Conservation (phyloP, 2,329 filamentous ascomycete genomes). For the Alternaria arbusti region DNA sequence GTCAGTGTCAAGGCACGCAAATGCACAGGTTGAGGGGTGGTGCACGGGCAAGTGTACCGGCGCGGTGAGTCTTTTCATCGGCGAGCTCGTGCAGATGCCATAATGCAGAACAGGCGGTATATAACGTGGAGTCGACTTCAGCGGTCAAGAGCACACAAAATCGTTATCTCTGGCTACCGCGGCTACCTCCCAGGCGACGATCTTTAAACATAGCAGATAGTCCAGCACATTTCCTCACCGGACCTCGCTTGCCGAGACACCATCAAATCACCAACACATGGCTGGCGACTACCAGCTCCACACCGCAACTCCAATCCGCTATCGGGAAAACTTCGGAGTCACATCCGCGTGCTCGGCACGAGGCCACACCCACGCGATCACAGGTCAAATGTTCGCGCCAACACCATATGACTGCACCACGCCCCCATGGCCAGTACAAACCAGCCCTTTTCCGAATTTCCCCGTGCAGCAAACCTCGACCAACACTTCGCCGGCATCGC, state of each 20-base stretch:
- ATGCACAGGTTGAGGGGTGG: background rate
- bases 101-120: conserved; percentile 4
- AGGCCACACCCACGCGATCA: background rate
- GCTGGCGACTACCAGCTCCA: background rate
- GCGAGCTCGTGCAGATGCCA: background rate
- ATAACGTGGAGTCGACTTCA: background rate
- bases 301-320: background rate
- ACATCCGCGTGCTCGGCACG: background rate
- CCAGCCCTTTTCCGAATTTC: conserved; percentile 4
- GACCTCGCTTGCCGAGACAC: background rate
- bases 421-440: background rate
- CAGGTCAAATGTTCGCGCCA: conserved; percentile 4
- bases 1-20: conserved; percentile 1
- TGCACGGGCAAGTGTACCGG: conserved; percentile 1
- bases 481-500: conserved; percentile 1
- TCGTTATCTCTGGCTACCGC: background rate
- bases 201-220: background rate
- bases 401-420: conserved; percentile 10
- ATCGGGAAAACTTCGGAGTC: background rate
- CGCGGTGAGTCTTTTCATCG: background rate
- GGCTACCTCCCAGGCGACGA: background rate
- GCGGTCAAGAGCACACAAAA: background rate
- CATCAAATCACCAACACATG: conserved; percentile 1
- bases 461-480: conserved; percentile 3
- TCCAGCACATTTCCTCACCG: background rate